Evolutionary conservation across 2,329 filamentous ascomycete species (phyloP).

Genomic region (Ophiostoma sp.): DNA sequence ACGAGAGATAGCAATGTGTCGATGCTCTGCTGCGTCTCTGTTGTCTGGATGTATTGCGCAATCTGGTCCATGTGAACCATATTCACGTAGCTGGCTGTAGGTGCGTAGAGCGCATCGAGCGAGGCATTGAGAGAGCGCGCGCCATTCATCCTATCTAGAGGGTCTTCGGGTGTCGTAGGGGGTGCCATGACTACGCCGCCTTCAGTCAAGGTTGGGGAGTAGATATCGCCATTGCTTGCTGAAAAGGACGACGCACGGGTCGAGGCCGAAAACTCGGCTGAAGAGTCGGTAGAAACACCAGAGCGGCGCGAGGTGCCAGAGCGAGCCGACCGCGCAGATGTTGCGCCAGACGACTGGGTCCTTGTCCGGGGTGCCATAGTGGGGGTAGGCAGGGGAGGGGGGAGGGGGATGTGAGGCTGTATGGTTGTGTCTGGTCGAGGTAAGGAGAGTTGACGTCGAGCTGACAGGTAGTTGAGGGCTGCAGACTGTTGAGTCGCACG

Average conservation of each 20-base stretch:
- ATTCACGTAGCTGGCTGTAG: slow-evolving; percentile 19
- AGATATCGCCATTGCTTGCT: slow-evolving; percentile 13
- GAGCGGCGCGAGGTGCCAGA: slow-evolving; percentile 18
- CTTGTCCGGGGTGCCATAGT: slow-evolving; percentile 14
- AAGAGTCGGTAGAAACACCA: slow-evolving; percentile 13
- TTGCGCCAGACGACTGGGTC: slow-evolving; percentile 16
- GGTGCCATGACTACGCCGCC: slow-evolving; percentile 7
- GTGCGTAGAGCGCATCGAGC: slow-evolving; percentile 16
- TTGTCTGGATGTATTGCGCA: slow-evolving; percentile 21
- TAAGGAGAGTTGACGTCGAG: background rate
- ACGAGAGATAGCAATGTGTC: slow-evolving; percentile 24
- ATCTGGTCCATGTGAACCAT: slow-evolving; percentile 25
- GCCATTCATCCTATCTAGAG: background rate
- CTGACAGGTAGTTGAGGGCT: background rate
- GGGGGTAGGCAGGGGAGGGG: background rate
- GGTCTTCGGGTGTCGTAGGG: slow-evolving; percentile 15
- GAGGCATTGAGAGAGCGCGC: background rate
- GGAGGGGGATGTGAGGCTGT: too few species aligned
- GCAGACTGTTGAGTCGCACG: background rate
- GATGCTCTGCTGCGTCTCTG: slow-evolving; percentile 22
- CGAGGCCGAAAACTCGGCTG: slow-evolving; percentile 7
- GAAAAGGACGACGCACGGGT: slow-evolving; percentile 22
- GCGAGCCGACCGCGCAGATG: slow-evolving; percentile 18
- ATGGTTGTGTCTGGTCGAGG: background rate
- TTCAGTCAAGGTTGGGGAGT: slow-evolving; percentile 11